phyloP scores from a whole-genome alignment of 257 asterid genomes.

The Petunia axillaris region DNA sequence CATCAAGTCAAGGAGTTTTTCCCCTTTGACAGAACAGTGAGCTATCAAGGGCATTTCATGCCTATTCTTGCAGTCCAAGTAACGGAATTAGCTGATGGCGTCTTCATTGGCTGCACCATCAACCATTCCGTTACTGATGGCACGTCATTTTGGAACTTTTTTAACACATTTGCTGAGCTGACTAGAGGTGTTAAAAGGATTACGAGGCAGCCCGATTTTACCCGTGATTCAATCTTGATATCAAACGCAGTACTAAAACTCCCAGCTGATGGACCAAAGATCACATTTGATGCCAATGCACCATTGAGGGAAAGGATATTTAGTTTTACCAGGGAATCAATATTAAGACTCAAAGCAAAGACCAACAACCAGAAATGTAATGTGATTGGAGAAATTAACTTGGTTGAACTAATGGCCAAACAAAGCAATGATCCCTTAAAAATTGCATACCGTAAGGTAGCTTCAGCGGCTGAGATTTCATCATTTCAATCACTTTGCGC shows the following conservation, averaged over 20 bases:
- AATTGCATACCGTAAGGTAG: constrained; percentile 25
- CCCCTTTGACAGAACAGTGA: constrained; percentile 49
- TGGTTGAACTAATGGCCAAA: constrained; percentile 66
- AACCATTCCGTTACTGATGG: constrained; percentile 75
- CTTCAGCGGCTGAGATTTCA: constrained; percentile 49
- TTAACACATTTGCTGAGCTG: constrained; percentile 63
- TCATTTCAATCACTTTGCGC: constrained; percentile 67
- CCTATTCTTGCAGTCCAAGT: constrained; percentile 66
- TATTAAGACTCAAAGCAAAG: constrained; percentile 55
- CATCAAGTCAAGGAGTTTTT: constrained; percentile 48
- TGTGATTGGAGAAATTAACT: constrained; percentile 38
- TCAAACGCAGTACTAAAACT: constrained; percentile 58
- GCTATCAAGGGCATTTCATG: constrained; percentile 57
- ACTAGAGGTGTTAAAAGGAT: constrained; percentile 48
- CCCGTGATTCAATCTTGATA: constrained; percentile 61
- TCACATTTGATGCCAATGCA: constrained; percentile 53
- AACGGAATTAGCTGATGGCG: constrained; percentile 69
- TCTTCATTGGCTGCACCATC: constrained; percentile 68
- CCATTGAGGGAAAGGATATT: constrained; percentile 70
- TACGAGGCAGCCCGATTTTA: constrained; percentile 56
- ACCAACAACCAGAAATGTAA: constrained; percentile 44
- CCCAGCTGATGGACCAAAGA: constrained; percentile 61
- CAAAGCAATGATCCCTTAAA: constrained; percentile 52
- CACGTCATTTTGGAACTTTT: constrained; percentile 70
- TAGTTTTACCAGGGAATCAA: constrained; percentile 64